phyloP scores from a whole-genome alignment of 2,329 filamentous ascomycete species.

The Alternaria triticina region DNA sequence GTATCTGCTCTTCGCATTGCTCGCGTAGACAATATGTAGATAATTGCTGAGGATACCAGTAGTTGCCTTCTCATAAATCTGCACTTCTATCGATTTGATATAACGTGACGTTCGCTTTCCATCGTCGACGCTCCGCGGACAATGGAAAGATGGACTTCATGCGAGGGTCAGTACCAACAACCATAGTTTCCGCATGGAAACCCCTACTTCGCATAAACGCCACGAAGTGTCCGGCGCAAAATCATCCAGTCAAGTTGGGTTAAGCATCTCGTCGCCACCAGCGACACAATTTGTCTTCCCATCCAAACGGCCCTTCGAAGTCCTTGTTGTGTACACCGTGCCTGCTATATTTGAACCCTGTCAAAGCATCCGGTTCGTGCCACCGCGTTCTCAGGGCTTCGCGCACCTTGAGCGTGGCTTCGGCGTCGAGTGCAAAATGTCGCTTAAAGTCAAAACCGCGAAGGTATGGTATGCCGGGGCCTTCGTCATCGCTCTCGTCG shows the following conservation, averaged over 20 bases:
- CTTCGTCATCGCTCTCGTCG: neutral
- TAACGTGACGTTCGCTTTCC: neutral
- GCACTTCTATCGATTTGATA: neutral
- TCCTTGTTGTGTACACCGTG: too few species aligned
- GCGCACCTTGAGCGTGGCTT: neutral
- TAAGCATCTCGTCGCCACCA: too few species aligned
- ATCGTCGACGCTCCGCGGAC: neutral
- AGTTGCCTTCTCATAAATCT: neutral
- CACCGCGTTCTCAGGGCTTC: neutral
- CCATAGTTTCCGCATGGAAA: neutral
- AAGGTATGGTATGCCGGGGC: neutral
- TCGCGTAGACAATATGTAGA: constrained; percentile 49
- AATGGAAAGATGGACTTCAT: neutral
- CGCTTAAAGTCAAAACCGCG: too few species aligned
- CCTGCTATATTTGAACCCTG: neutral
- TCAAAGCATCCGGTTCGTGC: neutral
- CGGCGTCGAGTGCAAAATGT: too few species aligned
- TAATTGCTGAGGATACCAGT: neutral
- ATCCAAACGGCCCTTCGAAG: too few species aligned
- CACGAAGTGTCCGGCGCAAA: neutral
- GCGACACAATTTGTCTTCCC: too few species aligned
- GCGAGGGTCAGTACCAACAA: neutral
- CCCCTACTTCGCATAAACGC: neutral
- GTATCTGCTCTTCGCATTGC: constrained; percentile 78
- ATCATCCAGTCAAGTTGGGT: neutral